Evolutionary conservation across 2,329 filamentous ascomycete genomes (phyloP).

Genomic region (Fusarium denticulatum): DNA sequence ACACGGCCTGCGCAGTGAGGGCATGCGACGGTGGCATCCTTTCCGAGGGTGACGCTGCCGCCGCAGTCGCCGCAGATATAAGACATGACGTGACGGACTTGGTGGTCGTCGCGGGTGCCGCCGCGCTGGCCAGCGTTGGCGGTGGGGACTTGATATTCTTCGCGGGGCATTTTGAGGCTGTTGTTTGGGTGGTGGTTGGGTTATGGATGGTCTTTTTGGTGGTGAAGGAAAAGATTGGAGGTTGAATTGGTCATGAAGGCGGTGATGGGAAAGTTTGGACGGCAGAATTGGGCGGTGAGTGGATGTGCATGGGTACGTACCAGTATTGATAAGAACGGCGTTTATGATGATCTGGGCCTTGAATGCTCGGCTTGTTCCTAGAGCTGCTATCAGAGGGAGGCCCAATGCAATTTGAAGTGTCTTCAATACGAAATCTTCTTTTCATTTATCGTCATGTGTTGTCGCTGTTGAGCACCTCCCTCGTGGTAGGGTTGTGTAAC

Average conservation of each 20-base stretch:
- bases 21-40: constrained; percentile 61
- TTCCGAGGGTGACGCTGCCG: constrained; percentile 51
- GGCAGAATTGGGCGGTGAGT: constrained; percentile 43
- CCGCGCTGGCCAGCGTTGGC: constrained; percentile 56
- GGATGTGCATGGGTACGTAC: constrained; percentile 1
- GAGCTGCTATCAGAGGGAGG: too few relatives aligned
- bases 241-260: constrained; percentile 39
- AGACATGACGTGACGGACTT: constrained; percentile 51
- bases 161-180: constrained; percentile 69
- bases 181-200: neutral
- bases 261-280: constrained; percentile 38
- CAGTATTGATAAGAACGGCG: neutral
- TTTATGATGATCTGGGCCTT: neutral
- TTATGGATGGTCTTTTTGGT: neutral
- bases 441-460: neutral
- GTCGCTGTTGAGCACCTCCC: too few relatives aligned
- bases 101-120: constrained; percentile 53
- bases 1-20: constrained; percentile 86
- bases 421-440: too few relatives aligned
- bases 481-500: neutral
- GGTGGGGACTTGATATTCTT: constrained; percentile 80
- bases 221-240: constrained; percentile 32
- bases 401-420: too few relatives aligned
- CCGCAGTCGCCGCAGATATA: constrained; percentile 59
- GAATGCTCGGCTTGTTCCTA: neutral